These are phyloP conservation scores for Apiospora kogelbergensis DNA, from an alignment of 2,329 filamentous ascomycete genomes.

Conservation along the genomic window DNA sequence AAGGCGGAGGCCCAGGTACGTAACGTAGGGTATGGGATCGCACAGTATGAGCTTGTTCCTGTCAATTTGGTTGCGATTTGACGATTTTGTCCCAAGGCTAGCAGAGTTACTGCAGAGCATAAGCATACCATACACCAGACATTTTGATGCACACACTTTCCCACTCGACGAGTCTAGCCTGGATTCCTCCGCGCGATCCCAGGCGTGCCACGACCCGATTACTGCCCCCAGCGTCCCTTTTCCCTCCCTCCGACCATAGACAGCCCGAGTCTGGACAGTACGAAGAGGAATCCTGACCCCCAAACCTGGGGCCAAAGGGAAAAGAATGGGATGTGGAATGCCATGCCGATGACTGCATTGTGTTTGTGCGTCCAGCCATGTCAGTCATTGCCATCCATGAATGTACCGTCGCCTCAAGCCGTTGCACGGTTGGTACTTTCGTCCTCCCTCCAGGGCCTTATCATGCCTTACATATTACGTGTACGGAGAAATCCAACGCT, in stretches of 20 bases:
- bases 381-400: not conserved
- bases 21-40: not conserved
- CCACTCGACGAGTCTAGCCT: not conserved
- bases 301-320: not conserved
- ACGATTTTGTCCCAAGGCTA: not conserved
- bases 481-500: slow-evolving; percentile 3
- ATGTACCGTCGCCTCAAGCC: not conserved
- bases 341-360: slow-evolving; percentile 9
- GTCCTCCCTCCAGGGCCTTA: slow-evolving; percentile 4
- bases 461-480: slow-evolving; percentile 6
- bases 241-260: not conserved
- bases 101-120: not conserved
- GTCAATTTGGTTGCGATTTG: not conserved
- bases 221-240: not conserved
- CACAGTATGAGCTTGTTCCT: not conserved
- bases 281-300: not conserved
- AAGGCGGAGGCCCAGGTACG: not conserved
- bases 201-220: slow-evolving; percentile 1
- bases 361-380: slow-evolving; percentile 8
- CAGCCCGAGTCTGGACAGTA: not conserved
- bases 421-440: not conserved
- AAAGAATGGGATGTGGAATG: slow-evolving; percentile 4
- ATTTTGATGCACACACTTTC: not conserved
- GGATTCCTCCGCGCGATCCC: slow-evolving; percentile 7
- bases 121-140: not conserved